phyloP scores from a whole-genome alignment of 352 stramenopile genomes.

The Heterotrichella gracilis region DNA sequence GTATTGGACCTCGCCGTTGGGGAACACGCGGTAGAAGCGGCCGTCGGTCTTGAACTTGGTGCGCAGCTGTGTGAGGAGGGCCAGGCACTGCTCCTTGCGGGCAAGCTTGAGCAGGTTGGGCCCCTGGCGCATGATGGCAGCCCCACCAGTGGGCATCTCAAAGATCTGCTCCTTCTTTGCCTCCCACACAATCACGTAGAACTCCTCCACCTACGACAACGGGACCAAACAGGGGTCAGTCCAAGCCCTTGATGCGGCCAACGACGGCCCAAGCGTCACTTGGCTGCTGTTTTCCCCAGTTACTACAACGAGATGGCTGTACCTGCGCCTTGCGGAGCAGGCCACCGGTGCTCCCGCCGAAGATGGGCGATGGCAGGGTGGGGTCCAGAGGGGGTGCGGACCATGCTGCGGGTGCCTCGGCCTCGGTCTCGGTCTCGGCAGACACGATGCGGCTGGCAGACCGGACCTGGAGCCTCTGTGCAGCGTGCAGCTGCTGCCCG shows the following conservation, averaged over 20 bases:
- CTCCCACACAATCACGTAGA: constrained; percentile 12
- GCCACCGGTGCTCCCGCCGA: constrained; percentile 26
- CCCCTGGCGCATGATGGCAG: constrained; percentile 15
- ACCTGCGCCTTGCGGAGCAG: constrained; percentile 9
- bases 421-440: too few relatives aligned
- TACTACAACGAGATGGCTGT: too few relatives aligned
- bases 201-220: too few relatives aligned
- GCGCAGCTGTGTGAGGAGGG: constrained; percentile 16
- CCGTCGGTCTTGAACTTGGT: constrained; percentile 18
- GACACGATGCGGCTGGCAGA: too few relatives aligned
- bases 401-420: too few relatives aligned
- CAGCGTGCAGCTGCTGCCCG: too few relatives aligned
- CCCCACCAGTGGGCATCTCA: constrained; percentile 20
- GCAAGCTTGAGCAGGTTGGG: constrained; percentile 18
- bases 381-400: too few relatives aligned
- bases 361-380: constrained; percentile 27
- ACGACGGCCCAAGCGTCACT: too few relatives aligned
- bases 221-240: too few relatives aligned
- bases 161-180: constrained; percentile 18
- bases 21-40: constrained; percentile 17
- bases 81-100: constrained; percentile 19
- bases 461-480: too few relatives aligned
- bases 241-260: too few relatives aligned
- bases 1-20: constrained; percentile 18
- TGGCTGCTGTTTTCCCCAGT: too few relatives aligned